phyloP scores from a whole-genome alignment of 129 eudicot genomes.

The Deinandra increscens region DNA sequence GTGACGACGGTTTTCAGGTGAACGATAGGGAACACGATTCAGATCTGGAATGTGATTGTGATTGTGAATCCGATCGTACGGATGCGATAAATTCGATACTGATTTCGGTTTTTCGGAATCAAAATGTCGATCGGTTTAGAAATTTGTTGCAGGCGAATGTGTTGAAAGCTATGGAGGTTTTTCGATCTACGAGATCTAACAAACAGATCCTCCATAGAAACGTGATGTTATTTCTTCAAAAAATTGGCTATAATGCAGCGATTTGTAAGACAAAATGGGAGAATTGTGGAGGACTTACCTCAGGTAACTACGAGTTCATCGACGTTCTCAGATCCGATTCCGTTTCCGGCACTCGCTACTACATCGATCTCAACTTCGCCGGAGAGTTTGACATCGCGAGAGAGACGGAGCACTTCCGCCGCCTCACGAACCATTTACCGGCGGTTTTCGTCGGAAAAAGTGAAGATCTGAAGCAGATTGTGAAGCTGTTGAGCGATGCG shows the following conservation, averaged over 20 bases:
- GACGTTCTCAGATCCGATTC: conserved; percentile 49
- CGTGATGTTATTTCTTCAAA: conserved; percentile 56
- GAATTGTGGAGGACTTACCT: conserved; percentile 56
- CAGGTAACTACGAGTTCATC: conserved; percentile 78
- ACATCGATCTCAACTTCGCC: conserved; percentile 56
- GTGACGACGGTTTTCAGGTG: background rate
- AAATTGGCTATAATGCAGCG: conserved; percentile 69
- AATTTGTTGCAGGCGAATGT: conserved; percentile 37
- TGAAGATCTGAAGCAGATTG: conserved; percentile 51
- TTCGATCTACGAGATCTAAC: conserved; percentile 26
- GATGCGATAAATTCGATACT: conserved; percentile 19
- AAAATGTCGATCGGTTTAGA: conserved; percentile 39
- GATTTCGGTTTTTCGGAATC: conserved; percentile 1
- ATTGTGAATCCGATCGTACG: conserved; percentile 34
- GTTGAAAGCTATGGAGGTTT: conserved; percentile 38
- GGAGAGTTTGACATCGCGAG: conserved; percentile 78
- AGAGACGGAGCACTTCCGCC: conserved; percentile 46
- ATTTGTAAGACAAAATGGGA: conserved; percentile 77
- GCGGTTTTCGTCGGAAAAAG: conserved; percentile 54
- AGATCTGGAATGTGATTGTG: conserved; percentile 34
- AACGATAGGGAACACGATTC: conserved; percentile 29
- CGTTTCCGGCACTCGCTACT: conserved; percentile 41
- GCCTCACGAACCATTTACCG: conserved; percentile 30
- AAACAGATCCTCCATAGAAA: conserved; percentile 43
- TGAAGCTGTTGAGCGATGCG: conserved; percentile 51